Conservation (phyloP, 495 filamentous ascomycete genomes). For the Mycothermus thermophilus region DNA sequence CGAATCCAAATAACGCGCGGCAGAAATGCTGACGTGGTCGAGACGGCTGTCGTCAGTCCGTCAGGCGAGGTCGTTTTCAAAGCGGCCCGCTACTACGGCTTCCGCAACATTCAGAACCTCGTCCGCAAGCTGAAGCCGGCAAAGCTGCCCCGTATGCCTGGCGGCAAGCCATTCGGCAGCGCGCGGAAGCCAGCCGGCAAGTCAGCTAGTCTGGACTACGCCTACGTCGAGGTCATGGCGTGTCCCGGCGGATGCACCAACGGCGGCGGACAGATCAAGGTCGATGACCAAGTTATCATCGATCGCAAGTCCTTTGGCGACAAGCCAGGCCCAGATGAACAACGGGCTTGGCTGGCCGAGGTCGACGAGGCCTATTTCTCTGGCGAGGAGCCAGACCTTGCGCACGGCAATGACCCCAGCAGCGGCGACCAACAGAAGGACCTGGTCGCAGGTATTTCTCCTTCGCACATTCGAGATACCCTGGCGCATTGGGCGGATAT, state of each 20-base stretch:
- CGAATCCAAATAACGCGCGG: constrained; percentile 55
- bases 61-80: constrained; percentile 51
- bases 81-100: constrained; percentile 86
- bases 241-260: constrained; percentile 97
- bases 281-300: constrained; percentile 51
- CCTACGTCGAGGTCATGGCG: constrained; percentile 96
- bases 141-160: constrained; percentile 59
- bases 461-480: constrained; percentile 40
- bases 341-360: constrained; percentile 70
- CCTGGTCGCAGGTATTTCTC: constrained; percentile 44
- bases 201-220: constrained; percentile 45
- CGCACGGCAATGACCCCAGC: constrained; percentile 14
- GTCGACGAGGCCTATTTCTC: constrained; percentile 96
- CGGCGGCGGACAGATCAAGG: constrained; percentile 87
- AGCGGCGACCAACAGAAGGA: constrained; percentile 15
- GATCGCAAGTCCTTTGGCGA: constrained; percentile 29
- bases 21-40: constrained; percentile 79
- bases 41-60: constrained; percentile 50
- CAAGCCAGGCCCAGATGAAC: constrained; percentile 53
- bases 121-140: constrained; percentile 79
- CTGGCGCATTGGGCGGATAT: constrained; percentile 58
- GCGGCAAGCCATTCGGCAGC: constrained; percentile 39
- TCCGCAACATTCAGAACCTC: constrained; percentile 94
- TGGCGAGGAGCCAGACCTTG: constrained; percentile 44
- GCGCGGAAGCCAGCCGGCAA: constrained; percentile 35